Conservation (phyloP, 2,329 filamentous ascomycete species). For the Trichoderma sp. region DNA sequence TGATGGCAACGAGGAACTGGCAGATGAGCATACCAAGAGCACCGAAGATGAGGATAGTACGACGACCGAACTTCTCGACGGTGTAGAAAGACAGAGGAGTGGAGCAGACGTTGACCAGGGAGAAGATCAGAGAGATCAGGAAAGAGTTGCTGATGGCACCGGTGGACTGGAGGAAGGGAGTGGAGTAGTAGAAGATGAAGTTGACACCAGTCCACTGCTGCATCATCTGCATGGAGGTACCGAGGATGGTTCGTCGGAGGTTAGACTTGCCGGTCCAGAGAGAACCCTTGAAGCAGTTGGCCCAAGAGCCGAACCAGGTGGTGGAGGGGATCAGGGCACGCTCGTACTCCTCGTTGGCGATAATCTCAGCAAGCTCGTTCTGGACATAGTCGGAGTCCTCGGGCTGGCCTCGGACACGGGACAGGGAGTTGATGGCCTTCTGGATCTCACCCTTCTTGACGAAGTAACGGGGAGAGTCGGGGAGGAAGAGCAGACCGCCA, state of each 20-base stretch:
- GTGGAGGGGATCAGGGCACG: slow-evolving; percentile 66
- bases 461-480: slow-evolving; percentile 84
- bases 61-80: slow-evolving; percentile 80
- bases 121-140: slow-evolving; percentile 83
- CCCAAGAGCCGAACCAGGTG: slow-evolving; percentile 71
- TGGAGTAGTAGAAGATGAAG: slow-evolving; percentile 89
- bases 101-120: slow-evolving; percentile 82
- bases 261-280: slow-evolving; percentile 66
- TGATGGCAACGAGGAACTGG: slow-evolving; percentile 83
- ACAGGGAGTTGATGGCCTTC: slow-evolving; percentile 64
- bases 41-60: slow-evolving; percentile 76
- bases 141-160: slow-evolving; percentile 78
- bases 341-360: slow-evolving; percentile 90
- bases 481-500: slow-evolving; percentile 72
- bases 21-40: slow-evolving; percentile 82
- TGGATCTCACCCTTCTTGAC: slow-evolving; percentile 77
- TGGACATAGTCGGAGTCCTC: slow-evolving; percentile 74
- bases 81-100: slow-evolving; percentile 88
- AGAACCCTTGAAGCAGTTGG: slow-evolving; percentile 67
- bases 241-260: slow-evolving; percentile 71
- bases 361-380: slow-evolving; percentile 79
- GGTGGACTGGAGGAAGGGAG: slow-evolving; percentile 79
- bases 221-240: slow-evolving; percentile 78
- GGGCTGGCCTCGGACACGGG: slow-evolving; percentile 74
- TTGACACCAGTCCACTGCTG: slow-evolving; percentile 87